Conservation (phyloP, 768 basidiomycete species). For the Phlegmacium glaucopus region DNA sequence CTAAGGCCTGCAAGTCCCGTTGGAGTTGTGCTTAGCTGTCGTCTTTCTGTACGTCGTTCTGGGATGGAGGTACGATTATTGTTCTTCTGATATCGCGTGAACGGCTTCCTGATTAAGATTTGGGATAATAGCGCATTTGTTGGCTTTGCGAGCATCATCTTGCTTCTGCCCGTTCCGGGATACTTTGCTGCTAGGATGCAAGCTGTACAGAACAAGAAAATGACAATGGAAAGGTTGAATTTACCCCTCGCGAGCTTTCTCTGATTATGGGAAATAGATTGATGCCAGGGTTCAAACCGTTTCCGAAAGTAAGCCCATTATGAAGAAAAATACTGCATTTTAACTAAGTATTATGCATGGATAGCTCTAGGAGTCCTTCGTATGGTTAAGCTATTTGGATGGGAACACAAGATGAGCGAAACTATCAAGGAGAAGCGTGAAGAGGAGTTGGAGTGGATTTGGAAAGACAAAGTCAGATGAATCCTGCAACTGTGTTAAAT, state of each 20-base stretch:
- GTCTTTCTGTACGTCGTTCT: slow-evolving; percentile 43
- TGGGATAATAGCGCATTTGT: slow-evolving; percentile 14
- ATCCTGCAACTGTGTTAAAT: neutral
- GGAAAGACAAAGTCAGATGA: slow-evolving; percentile 35
- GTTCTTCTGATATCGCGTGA: neutral
- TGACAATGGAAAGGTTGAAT: no score
- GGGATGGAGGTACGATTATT: slow-evolving; percentile 38
- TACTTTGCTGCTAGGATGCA: slow-evolving; percentile 45
- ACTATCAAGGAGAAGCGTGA: slow-evolving; percentile 57
- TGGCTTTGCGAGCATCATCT: slow-evolving; percentile 49
- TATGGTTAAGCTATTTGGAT: slow-evolving; percentile 76
- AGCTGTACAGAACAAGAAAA: slow-evolving; percentile 39
- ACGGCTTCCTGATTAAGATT: neutral
- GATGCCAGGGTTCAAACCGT: slow-evolving; percentile 62
- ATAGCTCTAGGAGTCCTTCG: slow-evolving; percentile 54
- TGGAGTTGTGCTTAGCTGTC: slow-evolving; percentile 36
- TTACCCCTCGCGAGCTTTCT: no score
- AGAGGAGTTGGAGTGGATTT: slow-evolving; percentile 56
- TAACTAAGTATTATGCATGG: neutral
- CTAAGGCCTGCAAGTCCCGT: slow-evolving; percentile 31
- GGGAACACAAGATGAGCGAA: slow-evolving; percentile 57
- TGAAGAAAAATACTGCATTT: slow-evolving; percentile 2
- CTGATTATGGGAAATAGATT: slow-evolving; percentile 27
- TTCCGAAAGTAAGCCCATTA: slow-evolving; percentile 45
- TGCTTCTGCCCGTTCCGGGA: slow-evolving; percentile 58